Evolutionary conservation across 2,329 filamentous ascomycete species (phyloP).

Genomic region (Aspergillus uvarum): DNA sequence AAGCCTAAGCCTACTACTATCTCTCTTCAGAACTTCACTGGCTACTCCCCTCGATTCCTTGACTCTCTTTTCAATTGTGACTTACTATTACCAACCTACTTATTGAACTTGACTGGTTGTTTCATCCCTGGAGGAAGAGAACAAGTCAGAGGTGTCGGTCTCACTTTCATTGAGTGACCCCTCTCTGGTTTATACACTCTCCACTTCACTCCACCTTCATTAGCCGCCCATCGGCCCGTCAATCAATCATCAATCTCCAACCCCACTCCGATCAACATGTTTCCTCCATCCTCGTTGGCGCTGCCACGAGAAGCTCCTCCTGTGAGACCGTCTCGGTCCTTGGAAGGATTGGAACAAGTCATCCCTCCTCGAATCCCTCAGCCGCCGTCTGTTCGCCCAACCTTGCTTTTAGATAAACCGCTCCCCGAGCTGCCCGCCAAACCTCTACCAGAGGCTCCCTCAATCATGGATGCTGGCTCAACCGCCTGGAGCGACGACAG

Average conservation of each 20-base stretch:
- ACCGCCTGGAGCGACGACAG: constrained; percentile 33
- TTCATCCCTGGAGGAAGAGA: not conserved
- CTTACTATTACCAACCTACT: no score
- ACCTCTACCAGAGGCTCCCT: constrained; percentile 24
- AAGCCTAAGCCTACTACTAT: not conserved
- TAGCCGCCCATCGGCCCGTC: not conserved
- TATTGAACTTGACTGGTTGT: not conserved
- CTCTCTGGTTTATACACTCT: not conserved
- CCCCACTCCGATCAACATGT: constrained; percentile 18
- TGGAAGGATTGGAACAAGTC: constrained; percentile 39
- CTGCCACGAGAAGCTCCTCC: constrained; percentile 31
- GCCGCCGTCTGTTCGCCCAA: constrained; percentile 16
- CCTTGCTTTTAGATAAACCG: constrained; percentile 32
- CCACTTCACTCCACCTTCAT: not conserved
- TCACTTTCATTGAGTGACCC: not conserved
- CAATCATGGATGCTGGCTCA: constrained; percentile 22
- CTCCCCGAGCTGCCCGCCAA: constrained; percentile 33
- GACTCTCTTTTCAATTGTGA: no score
- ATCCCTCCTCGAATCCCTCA: constrained; percentile 29
- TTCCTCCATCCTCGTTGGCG: constrained; percentile 22
- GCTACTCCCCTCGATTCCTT: not conserved
- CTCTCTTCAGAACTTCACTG: not conserved
- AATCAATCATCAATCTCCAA: not conserved
- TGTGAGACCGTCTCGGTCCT: constrained; percentile 34
- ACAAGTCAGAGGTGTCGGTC: not conserved